phyloP scores from a whole-genome alignment of 768 basidiomycete species.

The Suillus luteus region DNA sequence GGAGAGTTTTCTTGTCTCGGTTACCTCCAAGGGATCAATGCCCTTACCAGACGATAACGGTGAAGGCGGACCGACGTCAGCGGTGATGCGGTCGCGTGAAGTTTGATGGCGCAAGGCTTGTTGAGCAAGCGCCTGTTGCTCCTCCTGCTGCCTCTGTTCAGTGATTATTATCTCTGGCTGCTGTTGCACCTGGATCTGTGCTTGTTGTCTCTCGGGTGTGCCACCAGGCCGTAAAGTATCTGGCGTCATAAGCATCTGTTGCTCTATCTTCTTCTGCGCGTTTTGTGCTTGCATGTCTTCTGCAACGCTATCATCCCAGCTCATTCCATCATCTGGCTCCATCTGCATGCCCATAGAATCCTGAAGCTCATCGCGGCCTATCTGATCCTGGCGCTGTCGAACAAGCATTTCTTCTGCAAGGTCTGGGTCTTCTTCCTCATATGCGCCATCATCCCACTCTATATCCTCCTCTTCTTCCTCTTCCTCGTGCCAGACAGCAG shows the following conservation, averaged over 20 bases:
- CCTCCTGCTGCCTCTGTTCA: constrained; percentile 39
- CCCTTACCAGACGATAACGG: constrained; percentile 32
- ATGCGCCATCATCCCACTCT: constrained; percentile 64
- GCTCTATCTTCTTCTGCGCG: constrained; percentile 28
- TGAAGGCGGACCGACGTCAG: constrained; percentile 31
- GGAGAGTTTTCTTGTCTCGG: constrained; percentile 76
- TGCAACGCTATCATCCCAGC: constrained; percentile 78
- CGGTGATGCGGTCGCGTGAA: constrained; percentile 51
- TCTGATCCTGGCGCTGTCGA: constrained; percentile 39
- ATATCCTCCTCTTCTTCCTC: constrained; percentile 58
- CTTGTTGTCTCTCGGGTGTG: constrained; percentile 31
- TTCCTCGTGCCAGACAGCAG: constrained; percentile 82
- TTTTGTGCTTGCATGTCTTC: constrained; percentile 47
- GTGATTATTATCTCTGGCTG: constrained; percentile 31
- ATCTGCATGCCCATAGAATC: constrained; percentile 41
- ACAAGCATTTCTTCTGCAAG: constrained; percentile 58
- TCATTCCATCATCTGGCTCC: constrained; percentile 84
- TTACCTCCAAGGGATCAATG: constrained; percentile 67
- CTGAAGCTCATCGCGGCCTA: constrained; percentile 30
- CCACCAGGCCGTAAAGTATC: constrained; percentile 39
- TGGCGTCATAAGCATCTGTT: constrained; percentile 29
- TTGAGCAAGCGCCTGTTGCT: constrained; percentile 31
- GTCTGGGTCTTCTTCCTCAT: constrained; percentile 68
- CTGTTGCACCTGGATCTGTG: constrained; percentile 29
- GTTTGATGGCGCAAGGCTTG: constrained; percentile 41